These are phyloP conservation scores for Calocera cornea DNA, from an alignment of 768 basidiomycete species.

Conservation along the genomic window DNA sequence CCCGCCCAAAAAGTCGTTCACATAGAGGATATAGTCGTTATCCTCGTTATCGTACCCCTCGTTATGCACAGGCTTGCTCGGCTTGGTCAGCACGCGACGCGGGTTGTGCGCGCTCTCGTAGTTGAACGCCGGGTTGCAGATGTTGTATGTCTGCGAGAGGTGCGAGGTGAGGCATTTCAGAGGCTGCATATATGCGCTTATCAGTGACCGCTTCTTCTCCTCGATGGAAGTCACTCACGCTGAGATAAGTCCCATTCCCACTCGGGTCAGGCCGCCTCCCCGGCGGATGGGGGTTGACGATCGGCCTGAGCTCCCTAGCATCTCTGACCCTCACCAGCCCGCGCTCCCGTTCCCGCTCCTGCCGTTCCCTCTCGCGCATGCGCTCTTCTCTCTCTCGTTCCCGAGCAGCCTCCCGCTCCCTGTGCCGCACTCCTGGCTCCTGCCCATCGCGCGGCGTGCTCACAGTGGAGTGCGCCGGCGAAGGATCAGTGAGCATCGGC, in stretches of 20 bases:
- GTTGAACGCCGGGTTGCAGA: constrained; percentile 88
- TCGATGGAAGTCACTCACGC: constrained; percentile 49
- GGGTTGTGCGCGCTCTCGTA: constrained; percentile 95
- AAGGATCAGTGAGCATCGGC: neutral
- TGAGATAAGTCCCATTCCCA: constrained; percentile 50
- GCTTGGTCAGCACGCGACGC: constrained; percentile 90
- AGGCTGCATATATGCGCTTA: constrained; percentile 31
- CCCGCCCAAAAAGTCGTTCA: constrained; percentile 91
- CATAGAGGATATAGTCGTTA: constrained; percentile 97
- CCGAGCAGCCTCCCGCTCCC: neutral
- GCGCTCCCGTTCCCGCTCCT: neutral
- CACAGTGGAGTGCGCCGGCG: constrained; percentile 4
- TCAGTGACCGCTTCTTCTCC: too few species aligned
- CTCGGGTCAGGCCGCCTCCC: constrained; percentile 66
- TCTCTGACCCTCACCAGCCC: constrained; percentile 42
- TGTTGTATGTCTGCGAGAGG: constrained; percentile 79
- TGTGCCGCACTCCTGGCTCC: constrained; percentile 3
- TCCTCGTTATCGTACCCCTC: constrained; percentile 98
- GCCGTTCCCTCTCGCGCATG: neutral
- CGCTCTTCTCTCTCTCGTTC: neutral
- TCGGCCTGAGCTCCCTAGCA: constrained; percentile 62
- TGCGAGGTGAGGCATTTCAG: constrained; percentile 65
- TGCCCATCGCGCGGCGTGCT: constrained; percentile 7
- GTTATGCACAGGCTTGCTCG: constrained; percentile 88
- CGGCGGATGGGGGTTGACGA: constrained; percentile 44